Base-by-base conservation (phyloP, 768 basidiomycete genomes). In the Russula virescens region DNA sequence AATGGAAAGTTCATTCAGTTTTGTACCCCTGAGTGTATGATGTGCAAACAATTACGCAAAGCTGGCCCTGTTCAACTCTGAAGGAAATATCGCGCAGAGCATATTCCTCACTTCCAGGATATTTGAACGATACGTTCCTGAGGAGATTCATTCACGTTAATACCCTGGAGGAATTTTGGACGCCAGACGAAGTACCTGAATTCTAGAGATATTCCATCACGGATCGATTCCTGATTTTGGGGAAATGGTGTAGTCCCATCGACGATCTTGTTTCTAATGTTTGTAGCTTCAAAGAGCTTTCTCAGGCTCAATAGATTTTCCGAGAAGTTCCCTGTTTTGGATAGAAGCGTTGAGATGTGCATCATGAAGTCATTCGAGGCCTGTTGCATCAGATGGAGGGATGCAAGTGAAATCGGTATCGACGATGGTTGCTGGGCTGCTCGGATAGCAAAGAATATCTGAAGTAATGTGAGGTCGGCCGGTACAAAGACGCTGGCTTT, bases 121-220 rank as follows among this genome's bases (percentile, higher is more conserved):
- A 91, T 45, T 71, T 77, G 74, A 91, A 91, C 7, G 82, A 86
- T 6, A 92, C 90, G 63, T 87, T 80, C 70, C 86, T 87, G 8
- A 8, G 31, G 8, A 31, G 31, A 31, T 31, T 3, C n/a, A n/a
- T n/a, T 18, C 13, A 26, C 25, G 6, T 34, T 2, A 68, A 73
- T 52, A 31, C 68, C 57, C 18, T 43, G 51, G 23, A 69, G 66
- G 70, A 47, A 69, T 71, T 4, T 7, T 43, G 1, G 21, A 34
- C 47, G 8, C 58, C 19, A 9, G 14, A 31, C 8, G 26, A 61
- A 60, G 68, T 71, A 80, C 86, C 79, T 80, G 69, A 88, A 88
- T 68, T 88, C 86, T 1, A 88, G 63, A 1, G 81, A 76, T n/a
- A 88, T 75, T 3, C 62, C 62, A 28, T 59, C 51, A 26, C 51